A percentile compares a stretch with the other conserved stretches of the same genome.
phyloP scores from a whole-genome alignment of 2,329 filamentous ascomycete species.

The Colletotrichum camelliae region DNA sequence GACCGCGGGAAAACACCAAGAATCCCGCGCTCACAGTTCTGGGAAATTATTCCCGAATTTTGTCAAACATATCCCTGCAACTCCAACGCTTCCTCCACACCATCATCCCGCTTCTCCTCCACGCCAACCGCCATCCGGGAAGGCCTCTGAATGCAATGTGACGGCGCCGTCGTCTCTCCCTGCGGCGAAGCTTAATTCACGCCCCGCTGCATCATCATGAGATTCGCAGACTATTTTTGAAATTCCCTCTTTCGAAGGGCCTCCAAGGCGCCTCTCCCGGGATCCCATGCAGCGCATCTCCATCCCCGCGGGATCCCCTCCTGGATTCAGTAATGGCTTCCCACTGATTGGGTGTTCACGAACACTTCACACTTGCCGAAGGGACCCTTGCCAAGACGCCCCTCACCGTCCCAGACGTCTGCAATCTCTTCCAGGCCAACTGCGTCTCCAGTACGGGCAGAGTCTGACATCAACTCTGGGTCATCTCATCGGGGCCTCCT shows the following conservation, averaged over 20 bases:
- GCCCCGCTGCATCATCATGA: slow-evolving; percentile 15
- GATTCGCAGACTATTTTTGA: slow-evolving; percentile 16
- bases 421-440: background rate
- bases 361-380: background rate
- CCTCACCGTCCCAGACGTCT: background rate
- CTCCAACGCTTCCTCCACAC: background rate
- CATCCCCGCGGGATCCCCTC: slow-evolving; percentile 12
- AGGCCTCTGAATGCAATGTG: background rate
- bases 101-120: background rate
- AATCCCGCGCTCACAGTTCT: background rate
- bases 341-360: slow-evolving; percentile 1
- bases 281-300: background rate
- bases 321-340: slow-evolving; percentile 11
- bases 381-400: background rate
- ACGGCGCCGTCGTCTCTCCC: background rate
- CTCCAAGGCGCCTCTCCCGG: background rate
- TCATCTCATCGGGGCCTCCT: background rate
- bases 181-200: slow-evolving; percentile 5
- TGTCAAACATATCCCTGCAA: background rate
- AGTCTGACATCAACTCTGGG: slow-evolving; percentile 5
- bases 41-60: background rate
- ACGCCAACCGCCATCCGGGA: background rate
- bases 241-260: slow-evolving; percentile 11
- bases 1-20: background rate
- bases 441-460: background rate